Evolutionary conservation across 805 yeast species (phyloP).

Genomic region (Sporopachydermia quercuum): DNA sequence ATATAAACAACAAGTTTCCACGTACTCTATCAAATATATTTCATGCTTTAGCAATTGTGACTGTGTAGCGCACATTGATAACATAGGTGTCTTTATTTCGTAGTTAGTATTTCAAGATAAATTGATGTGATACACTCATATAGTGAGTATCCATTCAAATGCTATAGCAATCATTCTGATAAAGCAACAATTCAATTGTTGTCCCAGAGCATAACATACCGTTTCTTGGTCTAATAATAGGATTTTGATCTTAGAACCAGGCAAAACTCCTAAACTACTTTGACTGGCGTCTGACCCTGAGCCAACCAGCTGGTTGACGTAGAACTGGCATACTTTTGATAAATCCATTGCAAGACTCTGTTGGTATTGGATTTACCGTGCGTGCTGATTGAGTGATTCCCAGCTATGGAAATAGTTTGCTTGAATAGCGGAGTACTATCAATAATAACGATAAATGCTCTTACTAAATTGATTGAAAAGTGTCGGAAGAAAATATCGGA

Average conservation of each 20-base stretch:
- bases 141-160: too few species aligned
- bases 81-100: conserved; percentile 47
- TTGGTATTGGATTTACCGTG: not conserved
- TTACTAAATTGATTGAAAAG: too few species aligned
- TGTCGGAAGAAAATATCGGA: too few species aligned
- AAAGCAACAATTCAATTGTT: too few species aligned
- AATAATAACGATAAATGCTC: too few species aligned
- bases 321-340: conserved; percentile 20
- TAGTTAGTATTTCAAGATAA: too few species aligned
- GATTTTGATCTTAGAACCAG: conserved; percentile 39
- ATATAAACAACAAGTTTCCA: conserved; percentile 8
- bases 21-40: conserved; percentile 60
- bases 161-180: too few species aligned
- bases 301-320: conserved; percentile 22
- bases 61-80: conserved; percentile 85
- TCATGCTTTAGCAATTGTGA: conserved; percentile 70
- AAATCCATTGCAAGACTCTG: conserved; percentile 21
- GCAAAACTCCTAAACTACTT: conserved; percentile 14
- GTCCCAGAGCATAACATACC: too few species aligned
- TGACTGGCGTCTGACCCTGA: conserved; percentile 10
- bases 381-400: conserved; percentile 2
- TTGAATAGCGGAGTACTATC: too few species aligned
- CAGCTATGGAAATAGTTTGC: conserved; percentile 2
- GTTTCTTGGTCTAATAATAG: conserved; percentile 69
- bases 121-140: too few species aligned